Evolutionary conservation across 2,329 filamentous ascomycete genomes (phyloP).

Genomic region (Venturia aucupariae): DNA sequence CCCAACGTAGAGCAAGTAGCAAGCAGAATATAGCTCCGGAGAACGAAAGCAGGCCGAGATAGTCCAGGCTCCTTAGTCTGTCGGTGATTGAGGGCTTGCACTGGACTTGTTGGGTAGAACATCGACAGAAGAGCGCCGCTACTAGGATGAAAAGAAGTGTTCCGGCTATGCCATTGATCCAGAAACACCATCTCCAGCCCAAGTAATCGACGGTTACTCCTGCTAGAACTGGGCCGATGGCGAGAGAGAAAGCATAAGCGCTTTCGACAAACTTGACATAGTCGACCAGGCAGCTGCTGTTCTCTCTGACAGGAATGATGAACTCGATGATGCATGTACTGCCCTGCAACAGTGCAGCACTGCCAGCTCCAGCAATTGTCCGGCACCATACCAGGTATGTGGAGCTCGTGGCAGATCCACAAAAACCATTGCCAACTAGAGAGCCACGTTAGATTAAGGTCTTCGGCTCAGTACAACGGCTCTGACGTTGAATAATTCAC

Average conservation of each 20-base stretch:
- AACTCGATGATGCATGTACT: neutral
- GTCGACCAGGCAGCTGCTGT: neutral
- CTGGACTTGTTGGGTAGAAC: neutral
- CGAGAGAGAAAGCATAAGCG: slow-evolving; percentile 47
- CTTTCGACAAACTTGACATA: slow-evolving; percentile 16
- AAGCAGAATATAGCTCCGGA: slow-evolving; percentile 10
- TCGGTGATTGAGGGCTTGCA: neutral
- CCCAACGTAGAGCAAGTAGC: slow-evolving; percentile 9
- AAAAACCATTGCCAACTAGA: slow-evolving; percentile 2
- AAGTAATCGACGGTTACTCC: slow-evolving; percentile 39
- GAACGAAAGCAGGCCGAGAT: slow-evolving; percentile 13
- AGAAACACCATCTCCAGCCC: slow-evolving; percentile 43
- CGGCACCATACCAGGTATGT: neutral
- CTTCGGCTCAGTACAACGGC: neutral
- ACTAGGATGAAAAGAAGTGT: slow-evolving; percentile 47
- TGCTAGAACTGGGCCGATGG: slow-evolving; percentile 44
- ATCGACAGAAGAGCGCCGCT: slow-evolving; percentile 20
- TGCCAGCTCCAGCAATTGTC: neutral
- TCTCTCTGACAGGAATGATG: neutral
- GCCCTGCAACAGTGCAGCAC: slow-evolving; percentile 2
- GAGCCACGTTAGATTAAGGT: neutral
- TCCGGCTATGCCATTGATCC: slow-evolving; percentile 36
- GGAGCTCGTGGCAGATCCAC: neutral
- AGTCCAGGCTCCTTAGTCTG: neutral
- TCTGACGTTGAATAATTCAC: neutral